Conservation (phyloP, 1,284 basidiomycete species). For the Inonotus hispidus region DNA sequence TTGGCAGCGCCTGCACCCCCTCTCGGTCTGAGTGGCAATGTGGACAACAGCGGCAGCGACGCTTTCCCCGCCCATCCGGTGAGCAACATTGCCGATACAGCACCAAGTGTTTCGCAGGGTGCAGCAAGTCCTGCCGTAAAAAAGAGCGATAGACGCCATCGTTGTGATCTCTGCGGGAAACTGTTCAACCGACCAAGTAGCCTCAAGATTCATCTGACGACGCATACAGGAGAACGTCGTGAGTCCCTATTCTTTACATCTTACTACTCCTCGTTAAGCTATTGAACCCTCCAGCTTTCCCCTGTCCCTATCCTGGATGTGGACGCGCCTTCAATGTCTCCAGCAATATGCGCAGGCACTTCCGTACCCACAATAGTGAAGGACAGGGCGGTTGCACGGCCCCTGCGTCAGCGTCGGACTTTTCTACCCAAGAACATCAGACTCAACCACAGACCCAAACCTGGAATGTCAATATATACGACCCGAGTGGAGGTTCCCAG, state of each 20-base stretch:
- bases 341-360: constrained; percentile 76
- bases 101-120: neutral
- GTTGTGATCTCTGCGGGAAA: constrained; percentile 61
- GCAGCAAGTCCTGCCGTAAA: too few relatives aligned
- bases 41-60: neutral
- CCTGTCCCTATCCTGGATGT: constrained; percentile 68
- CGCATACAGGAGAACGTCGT: constrained; percentile 79
- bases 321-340: constrained; percentile 74
- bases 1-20: neutral
- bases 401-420: neutral
- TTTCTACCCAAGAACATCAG: neutral
- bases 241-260: constrained; percentile 28
- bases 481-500: neutral
- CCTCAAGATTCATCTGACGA: constrained; percentile 69
- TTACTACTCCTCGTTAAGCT: neutral
- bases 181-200: constrained; percentile 76
- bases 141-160: constrained; percentile 52
- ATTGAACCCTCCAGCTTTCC: constrained; percentile 44
- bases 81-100: neutral
- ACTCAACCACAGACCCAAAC: neutral
- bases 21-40: neutral
- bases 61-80: neutral
- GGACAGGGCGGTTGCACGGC: neutral
- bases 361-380: constrained; percentile 36
- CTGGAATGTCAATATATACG: constrained; percentile 1